These are phyloP conservation scores for Hypomontagnella monticulosa DNA, from an alignment of 495 filamentous ascomycete genomes.

Conservation along the genomic window DNA sequence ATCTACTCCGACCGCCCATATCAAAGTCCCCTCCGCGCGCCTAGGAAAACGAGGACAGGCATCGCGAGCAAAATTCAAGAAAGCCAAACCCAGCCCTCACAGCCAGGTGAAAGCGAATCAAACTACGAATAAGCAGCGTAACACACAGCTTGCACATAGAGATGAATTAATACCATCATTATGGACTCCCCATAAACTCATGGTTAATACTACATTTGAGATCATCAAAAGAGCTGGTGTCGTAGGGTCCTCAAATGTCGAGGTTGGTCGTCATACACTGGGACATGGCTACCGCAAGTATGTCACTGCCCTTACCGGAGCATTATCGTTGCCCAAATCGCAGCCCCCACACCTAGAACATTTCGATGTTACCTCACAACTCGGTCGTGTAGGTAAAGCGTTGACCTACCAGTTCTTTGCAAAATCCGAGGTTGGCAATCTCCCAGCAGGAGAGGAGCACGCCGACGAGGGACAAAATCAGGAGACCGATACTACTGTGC, in stretches of 20 bases:
- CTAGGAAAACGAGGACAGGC: constrained; percentile 46
- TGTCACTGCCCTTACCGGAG: constrained; percentile 51
- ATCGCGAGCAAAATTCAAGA: constrained; percentile 47
- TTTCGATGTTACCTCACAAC: constrained; percentile 53
- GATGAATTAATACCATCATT: constrained; percentile 19
- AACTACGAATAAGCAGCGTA: neutral
- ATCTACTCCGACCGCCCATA: constrained; percentile 41
- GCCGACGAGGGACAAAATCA: neutral
- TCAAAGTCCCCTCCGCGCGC: constrained; percentile 43
- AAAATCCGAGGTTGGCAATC: constrained; percentile 15
- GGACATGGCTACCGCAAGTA: constrained; percentile 57
- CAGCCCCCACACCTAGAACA: constrained; percentile 57
- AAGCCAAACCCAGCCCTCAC: constrained; percentile 36
- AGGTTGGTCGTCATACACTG: constrained; percentile 54
- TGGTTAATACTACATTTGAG: constrained; percentile 55
- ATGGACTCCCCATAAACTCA: constrained; percentile 57
- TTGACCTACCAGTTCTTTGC: constrained; percentile 58
- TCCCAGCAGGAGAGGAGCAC: neutral
- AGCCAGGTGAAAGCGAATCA: constrained; percentile 23
- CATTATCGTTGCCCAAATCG: constrained; percentile 51
- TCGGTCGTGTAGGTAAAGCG: constrained; percentile 55
- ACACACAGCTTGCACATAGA: constrained; percentile 1
- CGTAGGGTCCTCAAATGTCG: constrained; percentile 54
- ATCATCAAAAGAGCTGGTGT: constrained; percentile 53
- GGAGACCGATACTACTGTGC: neutral